Conservation (phyloP, 495 filamentous ascomycete species). For the Pseudomonodictys pantanalensis region DNA sequence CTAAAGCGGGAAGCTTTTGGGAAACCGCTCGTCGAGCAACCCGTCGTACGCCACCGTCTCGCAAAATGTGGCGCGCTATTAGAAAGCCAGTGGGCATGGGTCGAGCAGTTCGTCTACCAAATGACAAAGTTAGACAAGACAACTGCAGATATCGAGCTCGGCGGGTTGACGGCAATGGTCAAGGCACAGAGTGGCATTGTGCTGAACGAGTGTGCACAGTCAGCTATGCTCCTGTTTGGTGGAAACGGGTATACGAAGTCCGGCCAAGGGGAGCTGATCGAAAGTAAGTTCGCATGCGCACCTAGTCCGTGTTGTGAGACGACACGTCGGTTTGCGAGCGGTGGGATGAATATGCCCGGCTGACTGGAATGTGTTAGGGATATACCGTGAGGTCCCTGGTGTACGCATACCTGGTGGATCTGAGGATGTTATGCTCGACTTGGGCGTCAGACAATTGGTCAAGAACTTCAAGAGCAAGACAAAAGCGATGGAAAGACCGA, state of each 20-base stretch:
- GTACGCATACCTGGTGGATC: constrained; percentile 66
- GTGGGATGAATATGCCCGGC: background rate
- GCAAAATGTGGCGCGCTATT: constrained; percentile 67
- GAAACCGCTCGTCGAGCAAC: constrained; percentile 68
- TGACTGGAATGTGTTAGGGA: constrained; percentile 44
- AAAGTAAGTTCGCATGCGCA: constrained; percentile 48
- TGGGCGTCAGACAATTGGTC: constrained; percentile 67
- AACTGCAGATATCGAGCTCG: constrained; percentile 62
- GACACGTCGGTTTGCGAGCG: no score
- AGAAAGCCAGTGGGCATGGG: constrained; percentile 69
- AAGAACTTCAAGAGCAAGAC: constrained; percentile 67
- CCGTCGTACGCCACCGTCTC: constrained; percentile 68
- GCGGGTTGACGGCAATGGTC: constrained; percentile 64
- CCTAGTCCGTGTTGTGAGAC: background rate
- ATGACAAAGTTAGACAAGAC: constrained; percentile 61
- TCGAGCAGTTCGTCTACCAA: constrained; percentile 72
- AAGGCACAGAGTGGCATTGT: constrained; percentile 72
- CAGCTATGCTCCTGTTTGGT: constrained; percentile 66
- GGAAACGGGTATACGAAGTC: constrained; percentile 68
- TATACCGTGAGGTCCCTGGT: constrained; percentile 64
- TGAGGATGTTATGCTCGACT: constrained; percentile 73
- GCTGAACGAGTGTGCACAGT: constrained; percentile 65
- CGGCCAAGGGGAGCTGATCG: constrained; percentile 68
- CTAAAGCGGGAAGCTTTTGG: constrained; percentile 74
- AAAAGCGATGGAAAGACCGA: constrained; percentile 52